Evolutionary conservation across 306 rosid species (phyloP).

Genomic region (Cicer arietinum): DNA sequence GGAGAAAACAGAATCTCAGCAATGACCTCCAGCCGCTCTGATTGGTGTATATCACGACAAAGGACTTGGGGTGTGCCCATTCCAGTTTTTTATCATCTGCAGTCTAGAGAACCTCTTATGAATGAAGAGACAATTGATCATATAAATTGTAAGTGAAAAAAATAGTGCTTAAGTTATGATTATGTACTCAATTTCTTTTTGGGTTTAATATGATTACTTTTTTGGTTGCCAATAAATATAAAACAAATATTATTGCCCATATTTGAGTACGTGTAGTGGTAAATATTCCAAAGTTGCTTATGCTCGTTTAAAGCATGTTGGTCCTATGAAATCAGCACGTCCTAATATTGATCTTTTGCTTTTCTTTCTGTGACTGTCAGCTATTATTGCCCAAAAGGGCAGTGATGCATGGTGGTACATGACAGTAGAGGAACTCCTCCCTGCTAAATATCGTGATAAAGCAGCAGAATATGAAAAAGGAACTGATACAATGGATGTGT

Average conservation of each 20-base stretch:
- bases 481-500: constrained; percentile 98
- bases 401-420: constrained; percentile 99
- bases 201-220: neutral
- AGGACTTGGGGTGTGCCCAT: constrained; percentile 99
- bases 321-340: constrained; percentile 27
- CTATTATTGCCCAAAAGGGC: constrained; percentile 88
- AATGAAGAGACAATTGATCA: constrained; percentile 86
- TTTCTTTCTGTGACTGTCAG: constrained; percentile 56
- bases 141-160: constrained; percentile 66
- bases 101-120: constrained; percentile 90
- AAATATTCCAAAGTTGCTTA: constrained; percentile 35
- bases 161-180: neutral
- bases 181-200: neutral
- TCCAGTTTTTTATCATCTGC: constrained; percentile 92
- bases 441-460: constrained; percentile 71
- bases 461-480: constrained; percentile 96
- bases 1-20: constrained; percentile 95
- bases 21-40: constrained; percentile 92
- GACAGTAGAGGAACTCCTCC: constrained; percentile 93
- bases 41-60: constrained; percentile 99
- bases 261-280: constrained; percentile 15
- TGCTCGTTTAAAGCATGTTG: constrained; percentile 36
- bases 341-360: constrained; percentile 36
- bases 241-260: constrained; percentile 30
- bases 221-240: constrained; percentile 1